Percentiles rank a stretch among this genome's conserved stretches.
Conservation (phyloP, 2,329 filamentous ascomycete species). For the Fusarium nurragi region DNA sequence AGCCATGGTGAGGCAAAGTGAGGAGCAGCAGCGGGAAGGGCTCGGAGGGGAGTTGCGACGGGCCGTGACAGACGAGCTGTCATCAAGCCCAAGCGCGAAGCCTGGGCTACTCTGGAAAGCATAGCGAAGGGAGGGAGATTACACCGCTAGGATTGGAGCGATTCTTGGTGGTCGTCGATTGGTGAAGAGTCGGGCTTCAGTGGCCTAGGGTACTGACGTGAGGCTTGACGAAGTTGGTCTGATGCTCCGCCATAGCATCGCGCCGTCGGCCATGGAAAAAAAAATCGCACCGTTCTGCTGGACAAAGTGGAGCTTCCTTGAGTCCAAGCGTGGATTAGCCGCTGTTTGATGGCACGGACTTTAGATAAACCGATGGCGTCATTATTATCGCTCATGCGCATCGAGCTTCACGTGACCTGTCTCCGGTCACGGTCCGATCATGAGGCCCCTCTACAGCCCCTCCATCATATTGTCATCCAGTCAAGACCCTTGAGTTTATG, state of each 20-base stretch:
- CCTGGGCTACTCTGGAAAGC: constrained; percentile 49
- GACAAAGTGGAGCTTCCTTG: constrained; percentile 15
- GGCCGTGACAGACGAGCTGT: constrained; percentile 44
- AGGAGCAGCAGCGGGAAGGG: constrained; percentile 35
- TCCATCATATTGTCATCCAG: background rate
- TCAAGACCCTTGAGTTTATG: background rate
- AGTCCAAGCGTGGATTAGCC: constrained; percentile 34
- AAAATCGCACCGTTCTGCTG: constrained; percentile 40
- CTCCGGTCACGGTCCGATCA: constrained; percentile 21
- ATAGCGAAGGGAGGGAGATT: constrained; percentile 49
- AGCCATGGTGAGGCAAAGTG: constrained; percentile 42
- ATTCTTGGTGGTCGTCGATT: constrained; percentile 17
- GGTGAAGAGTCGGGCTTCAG: constrained; percentile 37
- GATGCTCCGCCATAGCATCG: constrained; percentile 42
- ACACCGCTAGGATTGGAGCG: background rate
- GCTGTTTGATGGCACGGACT: constrained; percentile 21
- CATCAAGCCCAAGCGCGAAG: constrained; percentile 48
- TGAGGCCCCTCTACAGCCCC: constrained; percentile 13
- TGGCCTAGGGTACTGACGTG: constrained; percentile 16
- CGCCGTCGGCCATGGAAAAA: constrained; percentile 37
- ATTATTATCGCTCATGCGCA: background rate
- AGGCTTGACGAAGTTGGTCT: constrained; percentile 40
- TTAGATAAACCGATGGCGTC: constrained; percentile 41
- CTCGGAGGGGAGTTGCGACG: constrained; percentile 41
- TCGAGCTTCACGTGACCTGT: constrained; percentile 9